A percentile compares a stretch with the other conserved stretches of the same genome.
phyloP scores from a whole-genome alignment of 1,139 yeast genomes.

The Diutina catenulata region DNA sequence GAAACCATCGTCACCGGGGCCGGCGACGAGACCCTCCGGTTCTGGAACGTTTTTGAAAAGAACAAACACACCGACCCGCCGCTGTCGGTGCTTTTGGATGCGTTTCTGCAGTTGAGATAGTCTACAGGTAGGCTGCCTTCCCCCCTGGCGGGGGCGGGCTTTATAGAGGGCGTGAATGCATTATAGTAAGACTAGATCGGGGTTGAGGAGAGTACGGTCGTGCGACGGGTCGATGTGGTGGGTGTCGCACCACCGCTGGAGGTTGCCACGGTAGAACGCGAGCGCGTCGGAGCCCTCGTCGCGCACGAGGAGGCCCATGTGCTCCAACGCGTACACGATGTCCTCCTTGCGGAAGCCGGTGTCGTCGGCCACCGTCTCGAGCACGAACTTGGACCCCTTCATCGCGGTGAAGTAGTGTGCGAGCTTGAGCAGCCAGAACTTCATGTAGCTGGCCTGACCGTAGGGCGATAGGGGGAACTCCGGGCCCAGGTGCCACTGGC shows the following conservation, averaged over 20 bases:
- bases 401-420: slow-evolving; percentile 12
- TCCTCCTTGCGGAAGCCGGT: slow-evolving; percentile 72
- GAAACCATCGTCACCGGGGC: slow-evolving; percentile 98
- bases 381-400: slow-evolving; percentile 4
- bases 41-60: slow-evolving; percentile 88
- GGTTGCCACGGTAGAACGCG: slow-evolving; percentile 10
- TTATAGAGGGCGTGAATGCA: not conserved
- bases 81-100: slow-evolving; percentile 59
- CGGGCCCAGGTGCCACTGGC: slow-evolving; percentile 63
- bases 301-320: slow-evolving; percentile 33
- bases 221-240: slow-evolving; percentile 18
- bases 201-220: too few species aligned
- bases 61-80: slow-evolving; percentile 46
- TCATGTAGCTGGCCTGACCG: slow-evolving; percentile 61
- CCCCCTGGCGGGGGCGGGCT: too few species aligned
- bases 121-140: not conserved
- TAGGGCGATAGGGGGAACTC: slow-evolving; percentile 81
- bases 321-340: slow-evolving; percentile 48
- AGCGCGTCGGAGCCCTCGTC: not conserved
- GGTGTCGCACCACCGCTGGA: slow-evolving; percentile 19
- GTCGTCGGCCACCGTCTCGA: slow-evolving; percentile 39
- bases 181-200: not conserved
- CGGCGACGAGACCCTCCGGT: slow-evolving; percentile 90
- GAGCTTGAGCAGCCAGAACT: slow-evolving; percentile 59
- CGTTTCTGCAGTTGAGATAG: slow-evolving; percentile 64